phyloP scores from a whole-genome alignment of 352 stramenopile genomes.

The Aphanomyces invadans region DNA sequence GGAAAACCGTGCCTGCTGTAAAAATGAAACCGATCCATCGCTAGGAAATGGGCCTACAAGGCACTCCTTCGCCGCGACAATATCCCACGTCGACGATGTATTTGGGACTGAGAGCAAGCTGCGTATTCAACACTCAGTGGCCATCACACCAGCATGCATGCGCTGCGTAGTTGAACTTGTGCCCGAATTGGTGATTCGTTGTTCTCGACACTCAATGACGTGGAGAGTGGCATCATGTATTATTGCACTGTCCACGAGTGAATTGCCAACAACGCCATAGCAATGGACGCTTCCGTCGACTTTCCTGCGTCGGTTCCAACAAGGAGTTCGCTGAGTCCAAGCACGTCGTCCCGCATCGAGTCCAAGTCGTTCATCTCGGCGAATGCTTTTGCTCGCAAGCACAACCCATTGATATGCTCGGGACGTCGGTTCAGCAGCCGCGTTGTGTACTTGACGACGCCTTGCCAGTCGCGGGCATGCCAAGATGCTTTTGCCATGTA shows the following conservation, averaged over 20 bases:
- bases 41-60: too few relatives aligned
- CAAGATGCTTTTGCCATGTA: slow-evolving; percentile 1
- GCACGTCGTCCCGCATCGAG: background rate
- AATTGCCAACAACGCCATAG: slow-evolving; percentile 11
- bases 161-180: too few relatives aligned
- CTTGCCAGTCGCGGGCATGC: background rate
- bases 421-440: slow-evolving; percentile 4
- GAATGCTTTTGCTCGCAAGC: slow-evolving; percentile 17
- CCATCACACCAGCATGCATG: too few relatives aligned
- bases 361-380: background rate
- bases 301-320: background rate
- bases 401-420: slow-evolving; percentile 17
- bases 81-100: too few relatives aligned
- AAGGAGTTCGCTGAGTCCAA: slow-evolving; percentile 2
- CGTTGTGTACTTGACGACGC: slow-evolving; percentile 19
- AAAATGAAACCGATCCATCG: too few relatives aligned
- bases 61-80: too few relatives aligned
- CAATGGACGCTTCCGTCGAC: background rate
- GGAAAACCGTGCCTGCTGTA: too few relatives aligned
- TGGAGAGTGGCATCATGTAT: too few relatives aligned
- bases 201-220: too few relatives aligned
- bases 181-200: too few relatives aligned
- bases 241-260: slow-evolving; percentile 10
- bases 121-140: too few relatives aligned
- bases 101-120: too few relatives aligned